These are phyloP conservation scores for Calycina herbarum DNA, from an alignment of 2,329 filamentous ascomycete species.

Conservation along the genomic window DNA sequence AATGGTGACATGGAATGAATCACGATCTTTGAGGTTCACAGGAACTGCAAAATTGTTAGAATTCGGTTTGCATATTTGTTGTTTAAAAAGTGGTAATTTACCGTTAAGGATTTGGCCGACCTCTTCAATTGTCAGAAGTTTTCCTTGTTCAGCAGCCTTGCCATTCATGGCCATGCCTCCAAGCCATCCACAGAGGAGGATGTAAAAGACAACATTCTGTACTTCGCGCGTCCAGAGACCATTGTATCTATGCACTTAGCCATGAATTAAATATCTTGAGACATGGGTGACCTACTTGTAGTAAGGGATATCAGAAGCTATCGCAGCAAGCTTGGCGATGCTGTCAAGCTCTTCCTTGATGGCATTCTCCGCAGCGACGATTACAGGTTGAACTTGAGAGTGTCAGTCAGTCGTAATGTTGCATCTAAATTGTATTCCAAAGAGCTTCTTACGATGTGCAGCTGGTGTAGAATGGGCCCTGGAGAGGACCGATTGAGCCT, in stretches of 20 bases:
- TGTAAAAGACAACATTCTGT: slow-evolving; percentile 70
- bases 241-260: slow-evolving; percentile 59
- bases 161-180: slow-evolving; percentile 64
- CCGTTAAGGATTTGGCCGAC: slow-evolving; percentile 76
- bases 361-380: slow-evolving; percentile 66
- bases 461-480: slow-evolving; percentile 85
- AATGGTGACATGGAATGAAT: slow-evolving; percentile 92
- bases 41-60: slow-evolving; percentile 60
- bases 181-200: slow-evolving; percentile 69
- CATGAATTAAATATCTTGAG: not conserved
- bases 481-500: slow-evolving; percentile 79
- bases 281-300: slow-evolving; percentile 68
- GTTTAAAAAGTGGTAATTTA: slow-evolving; percentile 12
- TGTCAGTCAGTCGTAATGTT: not conserved
- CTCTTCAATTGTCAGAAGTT: slow-evolving; percentile 85
- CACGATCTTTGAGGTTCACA: slow-evolving; percentile 84
- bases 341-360: slow-evolving; percentile 73
- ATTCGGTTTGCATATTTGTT: not conserved
- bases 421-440: not conserved
- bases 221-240: slow-evolving; percentile 79
- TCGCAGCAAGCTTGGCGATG: slow-evolving; percentile 66
- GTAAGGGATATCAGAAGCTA: slow-evolving; percentile 86
- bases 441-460: slow-evolving; percentile 51
- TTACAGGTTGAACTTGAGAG: slow-evolving; percentile 61
- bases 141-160: slow-evolving; percentile 54